phyloP scores from a whole-genome alignment of 345 rosid species.

The Citrus maxima region DNA sequence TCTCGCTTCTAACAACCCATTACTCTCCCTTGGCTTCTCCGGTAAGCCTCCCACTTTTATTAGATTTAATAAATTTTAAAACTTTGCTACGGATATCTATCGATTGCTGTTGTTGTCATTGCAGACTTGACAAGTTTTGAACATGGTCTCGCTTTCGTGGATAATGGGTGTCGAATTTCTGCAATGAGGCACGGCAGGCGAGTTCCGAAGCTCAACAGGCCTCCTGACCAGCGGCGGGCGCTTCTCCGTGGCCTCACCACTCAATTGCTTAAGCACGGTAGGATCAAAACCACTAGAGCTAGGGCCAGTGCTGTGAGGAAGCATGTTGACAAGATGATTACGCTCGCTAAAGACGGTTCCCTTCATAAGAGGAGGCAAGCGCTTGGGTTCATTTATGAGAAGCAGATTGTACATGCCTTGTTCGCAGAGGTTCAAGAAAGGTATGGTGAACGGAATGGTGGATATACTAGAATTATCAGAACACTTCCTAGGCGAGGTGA shows the following conservation, averaged over 20 bases:
- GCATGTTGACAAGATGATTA: constrained; percentile 87
- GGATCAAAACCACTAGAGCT: constrained; percentile 88
- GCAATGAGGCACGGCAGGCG: constrained; percentile 86
- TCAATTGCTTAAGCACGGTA: constrained; percentile 83
- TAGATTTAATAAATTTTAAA: not conserved
- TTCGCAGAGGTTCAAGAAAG: constrained; percentile 83
- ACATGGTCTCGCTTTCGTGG: constrained; percentile 38
- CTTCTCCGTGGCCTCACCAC: constrained; percentile 88
- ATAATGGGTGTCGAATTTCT: constrained; percentile 58
- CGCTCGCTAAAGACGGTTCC: constrained; percentile 84
- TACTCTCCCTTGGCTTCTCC: constrained; percentile 45
- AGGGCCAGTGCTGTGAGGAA: constrained; percentile 90
- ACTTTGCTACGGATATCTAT: not conserved
- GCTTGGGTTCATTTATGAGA: constrained; percentile 79
- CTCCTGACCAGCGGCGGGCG: constrained; percentile 86
- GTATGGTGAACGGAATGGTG: constrained; percentile 90
- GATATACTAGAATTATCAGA: constrained; percentile 88
- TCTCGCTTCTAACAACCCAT: constrained; percentile 43
- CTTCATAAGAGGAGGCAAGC: constrained; percentile 92
- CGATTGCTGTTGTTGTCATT: not conserved
- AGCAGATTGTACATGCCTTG: constrained; percentile 87
- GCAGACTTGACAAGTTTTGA: constrained; percentile 50
- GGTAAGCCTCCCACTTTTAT: constrained; percentile 29
- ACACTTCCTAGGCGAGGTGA: constrained; percentile 95
- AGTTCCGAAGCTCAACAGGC: constrained; percentile 89